phyloP scores from a whole-genome alignment of 2,329 filamentous ascomycete genomes.

The Paraconiothyrium brasiliense region DNA sequence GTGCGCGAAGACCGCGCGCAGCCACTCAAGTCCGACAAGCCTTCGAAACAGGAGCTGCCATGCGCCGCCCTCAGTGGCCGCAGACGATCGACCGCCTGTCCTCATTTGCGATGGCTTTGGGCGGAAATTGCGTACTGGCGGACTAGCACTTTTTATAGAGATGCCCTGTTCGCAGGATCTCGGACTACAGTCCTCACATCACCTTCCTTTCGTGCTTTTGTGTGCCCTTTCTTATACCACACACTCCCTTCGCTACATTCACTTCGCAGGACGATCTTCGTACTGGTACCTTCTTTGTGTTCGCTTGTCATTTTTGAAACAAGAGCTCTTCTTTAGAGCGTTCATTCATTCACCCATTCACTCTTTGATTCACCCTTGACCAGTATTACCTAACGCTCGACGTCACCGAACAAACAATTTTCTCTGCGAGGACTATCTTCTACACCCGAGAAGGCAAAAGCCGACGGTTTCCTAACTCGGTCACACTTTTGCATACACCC shows the following conservation, averaged over 20 bases:
- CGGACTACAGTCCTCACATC: conserved; percentile 35
- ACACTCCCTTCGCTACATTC: conserved; percentile 36
- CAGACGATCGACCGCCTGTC: conserved; percentile 29
- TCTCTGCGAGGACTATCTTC: conserved; percentile 46
- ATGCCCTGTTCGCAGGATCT: conserved; percentile 21
- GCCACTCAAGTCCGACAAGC: conserved; percentile 37
- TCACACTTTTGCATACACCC: conserved; percentile 12
- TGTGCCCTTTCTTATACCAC: conserved; percentile 29
- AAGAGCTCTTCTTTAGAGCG: conserved; percentile 34
- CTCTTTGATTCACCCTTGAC: conserved; percentile 24
- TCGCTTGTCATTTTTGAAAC: conserved; percentile 27
- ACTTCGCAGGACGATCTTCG: conserved; percentile 42
- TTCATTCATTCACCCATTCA: conserved; percentile 41
- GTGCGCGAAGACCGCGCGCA: conserved; percentile 30
- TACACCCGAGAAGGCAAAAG: conserved; percentile 13
- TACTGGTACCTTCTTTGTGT: conserved; percentile 33
- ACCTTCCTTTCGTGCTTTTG: conserved; percentile 35
- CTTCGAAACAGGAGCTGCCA: conserved; percentile 34
- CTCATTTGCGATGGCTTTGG: conserved; percentile 13
- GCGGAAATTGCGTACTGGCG: conserved; percentile 39
- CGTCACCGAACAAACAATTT: conserved; percentile 17
- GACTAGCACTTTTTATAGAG: conserved; percentile 36
- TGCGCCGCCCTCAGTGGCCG: conserved; percentile 30
- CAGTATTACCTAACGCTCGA: conserved; percentile 17
- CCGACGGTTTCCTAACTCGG: conserved; percentile 5